Evolutionary conservation across 805 yeast genomes (phyloP), one percentile per base, ranked within the genome.

Genomic region (Yamadazyma philogaea): DNA sequence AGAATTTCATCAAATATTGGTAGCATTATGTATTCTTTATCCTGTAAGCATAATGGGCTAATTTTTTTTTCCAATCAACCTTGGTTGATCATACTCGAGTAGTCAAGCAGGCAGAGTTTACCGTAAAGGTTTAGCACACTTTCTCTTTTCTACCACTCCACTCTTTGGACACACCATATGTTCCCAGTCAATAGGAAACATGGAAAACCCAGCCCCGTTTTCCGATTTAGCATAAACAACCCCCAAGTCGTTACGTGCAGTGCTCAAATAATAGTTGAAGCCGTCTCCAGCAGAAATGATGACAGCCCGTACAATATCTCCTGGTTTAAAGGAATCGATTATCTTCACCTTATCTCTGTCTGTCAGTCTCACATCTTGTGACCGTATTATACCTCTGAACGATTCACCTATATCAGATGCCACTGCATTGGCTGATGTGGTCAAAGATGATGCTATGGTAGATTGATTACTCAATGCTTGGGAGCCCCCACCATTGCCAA

Each of bases 121-220:
- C 11, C 11, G 8, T 3, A 41, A 21, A 15, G 45, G 96, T 59
- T 87, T 89, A 2, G 99, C 99, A 65, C 96, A 87, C 62, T 93
- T 93, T 45, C 99, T 75, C 52, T 71, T 70, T 54, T 89, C 97
- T 10, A 79, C 63, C 7, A 74, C 76, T 1, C 96, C 96, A 2
- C 90, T 79, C 19, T 63, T 68, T 2, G 88, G 82, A 48, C 86
- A 80, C 24, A 84, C 74, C 98, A 95, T 93, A 10, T 88, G 85
- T 64, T 88, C 90, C 97, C 98, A 93, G 63, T 93, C 98, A 33
- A 88, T 64, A 2, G 99, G 95, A 53, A 82, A 84, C 87, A 93
- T 79, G 42, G 81, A 64, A 28, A 78, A 81, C 2, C 96, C 96
- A 8, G 75, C 69, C 3, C 81, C 80, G 14, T 82, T 83, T 48